Base-by-base conservation (phyloP, 345 rosid species). In the Eucalyptus coolabah region DNA sequence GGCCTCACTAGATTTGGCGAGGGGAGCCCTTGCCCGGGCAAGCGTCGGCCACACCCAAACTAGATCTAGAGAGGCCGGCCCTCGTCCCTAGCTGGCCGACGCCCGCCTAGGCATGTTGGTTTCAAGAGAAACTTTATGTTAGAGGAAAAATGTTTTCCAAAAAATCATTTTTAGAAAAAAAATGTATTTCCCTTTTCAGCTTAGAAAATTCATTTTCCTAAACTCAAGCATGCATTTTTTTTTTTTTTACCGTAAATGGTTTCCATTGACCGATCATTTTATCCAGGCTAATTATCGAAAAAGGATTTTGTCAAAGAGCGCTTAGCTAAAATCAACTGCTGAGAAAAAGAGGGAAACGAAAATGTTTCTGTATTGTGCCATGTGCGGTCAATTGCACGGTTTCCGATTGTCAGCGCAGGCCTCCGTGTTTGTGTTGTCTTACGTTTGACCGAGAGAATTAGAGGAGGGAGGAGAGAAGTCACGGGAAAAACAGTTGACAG, bases 401-500 rank as follows among this genome's bases (percentile, higher is more conserved):
- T 72, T 72, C 44, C 82, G 82, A 44, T 9, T 2, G 82, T 72
- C 82, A 34, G 82, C 82, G 12, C 82, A 37, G 26, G 82, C 45
- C 44, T 23, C 26, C 44, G 82, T 5, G 59, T 53, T 53, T 21
- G 82, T 34, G 82, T 69, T 69, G 67, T 59, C 47, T 34, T 42
- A 87, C 42, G 88, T 51, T 87, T 67, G 89, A 34, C 53, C 67
- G 6, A 53, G 59, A 53, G 59, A 23, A 34, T 49, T 47, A 45
- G 50, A 86, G 56, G 69, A 86, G 59, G 85, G 49, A 4, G 65
- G 77, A 89, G 86, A 87, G 51, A 50, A 87, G 14, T 77, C 18
- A 91, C 89, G 91, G 93, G 94, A 92, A 92, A 90, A 51, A 89
- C 93, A 92, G 95, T 90, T 90, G 50, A 42, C 49, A 59, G 49